Evolutionary conservation across 805 yeast genomes (phyloP), one percentile per base, ranked within the genome.

Genomic region (Ogataea thermomethanolica): DNA sequence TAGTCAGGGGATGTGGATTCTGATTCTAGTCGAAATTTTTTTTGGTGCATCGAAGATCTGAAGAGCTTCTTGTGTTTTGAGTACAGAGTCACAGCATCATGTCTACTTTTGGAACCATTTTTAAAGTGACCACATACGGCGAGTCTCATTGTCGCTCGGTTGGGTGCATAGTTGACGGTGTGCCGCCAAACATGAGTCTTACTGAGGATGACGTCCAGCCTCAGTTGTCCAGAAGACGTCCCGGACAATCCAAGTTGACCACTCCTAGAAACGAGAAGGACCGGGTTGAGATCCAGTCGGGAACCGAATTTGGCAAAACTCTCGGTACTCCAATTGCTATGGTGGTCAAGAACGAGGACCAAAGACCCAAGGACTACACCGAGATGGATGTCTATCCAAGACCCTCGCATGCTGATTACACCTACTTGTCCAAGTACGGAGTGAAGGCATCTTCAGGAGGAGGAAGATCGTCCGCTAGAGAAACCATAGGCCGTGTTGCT

Each of bases 231-330:
- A 80, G 99, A 69, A 84, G 99, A 74, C 83, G 99, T 69, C 99
- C 99, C 2, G 99, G 99, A 36, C 99, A 93, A 67, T 79, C 90
- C 35, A 84, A 84, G 49, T 70, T 93, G 44, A 78, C 95, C 15
- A 93, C 99, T 5, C 99, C 99, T 53, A 76, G 99, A 70, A 82
- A 93, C 62, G 99, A 93, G 66, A 90, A 91, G 56, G 99, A 93
- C 62, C 73, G 72, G 41, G 99, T 93, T 17, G 83, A 79, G 53
- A 90, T 93, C 56, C 99, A 93, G 71, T 80, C 93, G 24, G 99
- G 99, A 53, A 84, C 95, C 20, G 99, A 93, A 64, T 72, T 76
- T 58, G 96, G 96, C 35, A 75, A 77, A 55, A 85, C 98, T 35
- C 71, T 93, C 47, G 99, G 99, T 26, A 86, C 96, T 24, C 98